These are phyloP conservation scores for Fusarium transvaalense DNA, from an alignment of 2,329 filamentous ascomycete species.

Conservation along the genomic window DNA sequence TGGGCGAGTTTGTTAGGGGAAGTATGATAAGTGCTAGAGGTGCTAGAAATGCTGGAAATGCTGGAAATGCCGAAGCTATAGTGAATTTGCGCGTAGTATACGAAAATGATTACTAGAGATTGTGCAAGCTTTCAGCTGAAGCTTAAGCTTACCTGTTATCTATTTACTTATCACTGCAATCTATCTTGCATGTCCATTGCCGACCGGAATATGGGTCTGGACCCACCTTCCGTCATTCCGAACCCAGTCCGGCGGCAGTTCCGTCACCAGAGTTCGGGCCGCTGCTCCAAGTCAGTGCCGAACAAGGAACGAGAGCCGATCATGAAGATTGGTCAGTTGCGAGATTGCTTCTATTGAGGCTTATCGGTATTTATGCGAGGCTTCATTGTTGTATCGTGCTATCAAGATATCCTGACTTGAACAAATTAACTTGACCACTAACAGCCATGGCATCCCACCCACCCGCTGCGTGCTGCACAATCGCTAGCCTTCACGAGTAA, in stretches of 20 bases:
- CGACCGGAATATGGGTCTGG: slow-evolving; percentile 4
- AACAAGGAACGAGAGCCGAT: background rate
- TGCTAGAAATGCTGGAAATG: background rate
- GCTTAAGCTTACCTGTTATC: background rate
- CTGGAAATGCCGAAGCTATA: accelerated
- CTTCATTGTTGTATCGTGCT: background rate
- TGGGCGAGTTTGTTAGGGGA: background rate
- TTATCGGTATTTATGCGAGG: slow-evolving; percentile 13
- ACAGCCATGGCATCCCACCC: slow-evolving; percentile 24
- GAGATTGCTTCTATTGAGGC: no score
- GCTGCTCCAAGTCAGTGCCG: background rate
- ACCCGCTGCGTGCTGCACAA: slow-evolving; percentile 25
- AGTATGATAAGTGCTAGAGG: no score
- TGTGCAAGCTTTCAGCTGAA: background rate
- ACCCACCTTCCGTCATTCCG: slow-evolving; percentile 35
- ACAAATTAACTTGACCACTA: background rate
- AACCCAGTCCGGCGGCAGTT: slow-evolving; percentile 13
- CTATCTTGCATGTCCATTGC: background rate
- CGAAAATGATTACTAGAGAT: background rate
- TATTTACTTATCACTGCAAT: background rate
- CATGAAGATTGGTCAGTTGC: background rate
- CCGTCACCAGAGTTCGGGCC: background rate
- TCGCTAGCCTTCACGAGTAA: slow-evolving; percentile 26
- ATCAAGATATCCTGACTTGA: background rate
- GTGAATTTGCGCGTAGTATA: no score